Base-by-base conservation (phyloP, 352 stramenopile species). In the Phytopythium kandeliae region DNA sequence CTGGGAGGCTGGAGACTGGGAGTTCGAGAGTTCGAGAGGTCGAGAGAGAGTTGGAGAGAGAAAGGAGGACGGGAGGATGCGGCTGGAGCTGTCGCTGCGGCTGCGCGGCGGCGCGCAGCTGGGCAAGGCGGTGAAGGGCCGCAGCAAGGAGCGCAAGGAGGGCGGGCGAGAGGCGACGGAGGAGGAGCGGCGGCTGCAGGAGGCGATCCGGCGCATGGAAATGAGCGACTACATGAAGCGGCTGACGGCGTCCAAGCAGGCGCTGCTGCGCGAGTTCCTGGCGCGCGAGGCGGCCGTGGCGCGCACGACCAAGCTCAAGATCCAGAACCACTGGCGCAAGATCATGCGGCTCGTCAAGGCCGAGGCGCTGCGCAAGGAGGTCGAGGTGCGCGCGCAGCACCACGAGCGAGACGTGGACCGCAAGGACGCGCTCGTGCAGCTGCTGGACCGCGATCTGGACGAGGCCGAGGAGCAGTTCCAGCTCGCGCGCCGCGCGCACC, bases 261-360 rank as follows among this genome's bases (percentile, higher is more conserved):
- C 71, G 10, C 54, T 87, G 38, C 52, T 89, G 40, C 76, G 80
- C 17, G 80, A 95, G 54, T 86, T 92, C 48, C 78, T 89, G 68
- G 67, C 67, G 25, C 85, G 86, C 30, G 72, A 91, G 56, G 74
- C 84, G 26, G 74, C 67, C 44, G 78, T 86, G 43, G 92, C 70
- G 26, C 69, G 69, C 47, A 85, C 83, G 71, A 96, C 92, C 67
- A 86, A 84, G 52, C 71, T 96, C 45, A 97, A 97, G 58, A 97
- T 97, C 60, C 85, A 97, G 53, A 97, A 96, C 62, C 89, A 97
- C 56, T 98, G 91, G 91, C 79, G 92, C 45, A 97, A 97, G 64
- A 97, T 98, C 63, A 97, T 98, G 89, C 74, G 92, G n/a, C 71
- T 97, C 0, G 84, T 95, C 48, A 97, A 97, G 63, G 83, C 96